Evolutionary conservation across 805 yeast genomes (phyloP).

Genomic region (Cyberlindnera euphorbiae): DNA sequence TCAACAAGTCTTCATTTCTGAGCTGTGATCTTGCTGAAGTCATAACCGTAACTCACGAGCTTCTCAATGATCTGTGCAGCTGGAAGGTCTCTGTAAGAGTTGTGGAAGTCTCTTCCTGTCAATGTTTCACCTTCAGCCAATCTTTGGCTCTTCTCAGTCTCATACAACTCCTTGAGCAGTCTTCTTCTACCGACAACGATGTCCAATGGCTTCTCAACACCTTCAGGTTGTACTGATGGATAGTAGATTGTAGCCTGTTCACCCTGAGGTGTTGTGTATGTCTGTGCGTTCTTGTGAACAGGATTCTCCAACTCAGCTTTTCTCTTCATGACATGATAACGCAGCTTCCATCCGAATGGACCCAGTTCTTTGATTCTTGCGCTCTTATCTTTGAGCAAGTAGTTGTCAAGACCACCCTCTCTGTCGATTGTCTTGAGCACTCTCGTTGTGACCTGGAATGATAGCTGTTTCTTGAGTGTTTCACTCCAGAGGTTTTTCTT

Average conservation of each 20-base stretch:
- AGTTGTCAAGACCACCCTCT: conserved; percentile 94
- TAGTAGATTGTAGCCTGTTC: conserved; percentile 42
- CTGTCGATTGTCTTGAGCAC: conserved; percentile 83
- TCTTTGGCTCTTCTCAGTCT: conserved; percentile 40
- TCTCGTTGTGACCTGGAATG: conserved; percentile 64
- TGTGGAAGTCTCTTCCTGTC: conserved; percentile 43
- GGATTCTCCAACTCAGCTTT: conserved; percentile 37
- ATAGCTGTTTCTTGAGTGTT: conserved; percentile 48
- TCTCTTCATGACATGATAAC: conserved; percentile 61
- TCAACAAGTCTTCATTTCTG: conserved; percentile 7
- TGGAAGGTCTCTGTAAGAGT: conserved; percentile 35
- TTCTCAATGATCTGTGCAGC: conserved; percentile 45
- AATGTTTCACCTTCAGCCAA: conserved; percentile 40
- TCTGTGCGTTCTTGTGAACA: conserved; percentile 33
- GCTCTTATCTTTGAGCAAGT: conserved; percentile 78
- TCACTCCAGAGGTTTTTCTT: conserved; percentile 81
- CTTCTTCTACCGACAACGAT: conserved; percentile 63
- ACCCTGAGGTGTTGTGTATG: conserved; percentile 29
- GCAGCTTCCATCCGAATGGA: conserved; percentile 84
- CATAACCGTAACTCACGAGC: conserved; percentile 37
- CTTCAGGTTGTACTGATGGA: conserved; percentile 34
- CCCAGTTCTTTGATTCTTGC: conserved; percentile 93
- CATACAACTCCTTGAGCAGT: conserved; percentile 50
- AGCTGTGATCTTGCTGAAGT: conserved; percentile 28
- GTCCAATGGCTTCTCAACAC: conserved; percentile 37